A percentile compares a stretch with the other conserved stretches of the same genome.
Evolutionary conservation across 805 yeast genomes (phyloP).

Genomic region (Nakazawaea laoshanensis): DNA sequence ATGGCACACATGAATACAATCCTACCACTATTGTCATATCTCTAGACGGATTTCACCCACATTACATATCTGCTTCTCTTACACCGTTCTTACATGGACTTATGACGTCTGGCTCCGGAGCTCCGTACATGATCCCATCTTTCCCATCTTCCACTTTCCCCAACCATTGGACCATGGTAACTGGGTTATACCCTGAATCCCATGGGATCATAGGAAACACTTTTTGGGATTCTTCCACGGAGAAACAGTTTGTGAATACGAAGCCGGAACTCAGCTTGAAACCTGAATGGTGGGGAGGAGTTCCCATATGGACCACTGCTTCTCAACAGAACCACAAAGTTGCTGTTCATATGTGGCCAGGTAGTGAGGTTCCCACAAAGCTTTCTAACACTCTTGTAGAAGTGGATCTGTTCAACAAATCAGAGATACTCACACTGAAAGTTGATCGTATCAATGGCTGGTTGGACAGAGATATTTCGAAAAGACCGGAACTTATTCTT

Average conservation of each 20-base stretch:
- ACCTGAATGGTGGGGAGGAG: constrained; percentile 80
- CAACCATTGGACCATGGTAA: constrained; percentile 85
- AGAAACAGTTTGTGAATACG: constrained; percentile 56
- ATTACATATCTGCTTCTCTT: constrained; percentile 51
- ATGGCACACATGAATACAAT: constrained; percentile 61
- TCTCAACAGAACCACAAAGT: constrained; percentile 47
- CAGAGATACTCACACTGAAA: constrained; percentile 53
- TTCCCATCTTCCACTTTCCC: constrained; percentile 89
- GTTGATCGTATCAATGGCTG: constrained; percentile 50
- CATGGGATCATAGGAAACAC: constrained; percentile 87
- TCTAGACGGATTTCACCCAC: constrained; percentile 88
- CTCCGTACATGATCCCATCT: constrained; percentile 81
- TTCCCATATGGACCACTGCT: constrained; percentile 82
- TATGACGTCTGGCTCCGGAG: constrained; percentile 42
- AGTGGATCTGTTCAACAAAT: constrained; percentile 56
- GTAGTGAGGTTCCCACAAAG: constrained; percentile 59
- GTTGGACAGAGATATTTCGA: constrained; percentile 48
- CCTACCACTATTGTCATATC: constrained; percentile 81
- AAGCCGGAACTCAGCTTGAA: constrained; percentile 43
- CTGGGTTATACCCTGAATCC: constrained; percentile 75
- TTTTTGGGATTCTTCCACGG: constrained; percentile 54
- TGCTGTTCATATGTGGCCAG: constrained; percentile 97
- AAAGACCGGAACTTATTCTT: constrained; percentile 70
- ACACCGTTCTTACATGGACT: constrained; percentile 70
- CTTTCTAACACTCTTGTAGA: constrained; percentile 37